These are phyloP conservation scores for Pythium angustatum DNA, from an alignment of 352 stramenopile species.

Conservation along the genomic window DNA sequence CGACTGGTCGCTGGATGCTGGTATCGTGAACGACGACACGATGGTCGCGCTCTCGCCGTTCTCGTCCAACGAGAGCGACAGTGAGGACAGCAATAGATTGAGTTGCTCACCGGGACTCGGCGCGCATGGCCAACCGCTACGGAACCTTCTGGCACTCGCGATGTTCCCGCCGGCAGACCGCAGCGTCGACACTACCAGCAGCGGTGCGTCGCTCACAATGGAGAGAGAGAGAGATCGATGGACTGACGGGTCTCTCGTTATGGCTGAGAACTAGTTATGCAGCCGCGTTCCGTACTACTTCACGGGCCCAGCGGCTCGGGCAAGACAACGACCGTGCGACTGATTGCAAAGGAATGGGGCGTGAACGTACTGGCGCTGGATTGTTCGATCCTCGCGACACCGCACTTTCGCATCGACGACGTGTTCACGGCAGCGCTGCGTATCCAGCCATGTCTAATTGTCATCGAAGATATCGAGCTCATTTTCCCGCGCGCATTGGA, in stretches of 20 bases:
- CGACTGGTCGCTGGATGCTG: constrained; percentile 28
- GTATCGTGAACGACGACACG: constrained; percentile 60
- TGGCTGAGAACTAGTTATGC: constrained; percentile 19
- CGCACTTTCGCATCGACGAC: constrained; percentile 54
- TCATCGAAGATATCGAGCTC: constrained; percentile 76
- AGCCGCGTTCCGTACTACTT: constrained; percentile 53
- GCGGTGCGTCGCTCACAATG: constrained; percentile 6
- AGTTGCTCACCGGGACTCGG: constrained; percentile 42
- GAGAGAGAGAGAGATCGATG: too few species aligned
- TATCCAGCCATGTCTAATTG: constrained; percentile 67
- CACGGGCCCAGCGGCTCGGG: constrained; percentile 67
- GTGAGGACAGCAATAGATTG: neutral
- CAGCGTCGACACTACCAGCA: neutral
- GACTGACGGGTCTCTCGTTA: too few species aligned
- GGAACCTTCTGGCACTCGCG: constrained; percentile 20
- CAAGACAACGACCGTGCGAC: constrained; percentile 69
- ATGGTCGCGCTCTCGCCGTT: constrained; percentile 62
- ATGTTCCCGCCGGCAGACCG: constrained; percentile 9
- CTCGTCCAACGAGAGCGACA: constrained; percentile 10
- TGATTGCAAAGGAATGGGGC: constrained; percentile 44
- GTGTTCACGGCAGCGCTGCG: constrained; percentile 71
- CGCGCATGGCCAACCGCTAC: constrained; percentile 28
- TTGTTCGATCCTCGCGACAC: constrained; percentile 51
- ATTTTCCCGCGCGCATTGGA: constrained; percentile 70
- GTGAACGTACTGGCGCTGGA: constrained; percentile 73